These are phyloP conservation scores for Melampsora americana DNA, from an alignment of 1,284 basidiomycete species.

Conservation along the genomic window DNA sequence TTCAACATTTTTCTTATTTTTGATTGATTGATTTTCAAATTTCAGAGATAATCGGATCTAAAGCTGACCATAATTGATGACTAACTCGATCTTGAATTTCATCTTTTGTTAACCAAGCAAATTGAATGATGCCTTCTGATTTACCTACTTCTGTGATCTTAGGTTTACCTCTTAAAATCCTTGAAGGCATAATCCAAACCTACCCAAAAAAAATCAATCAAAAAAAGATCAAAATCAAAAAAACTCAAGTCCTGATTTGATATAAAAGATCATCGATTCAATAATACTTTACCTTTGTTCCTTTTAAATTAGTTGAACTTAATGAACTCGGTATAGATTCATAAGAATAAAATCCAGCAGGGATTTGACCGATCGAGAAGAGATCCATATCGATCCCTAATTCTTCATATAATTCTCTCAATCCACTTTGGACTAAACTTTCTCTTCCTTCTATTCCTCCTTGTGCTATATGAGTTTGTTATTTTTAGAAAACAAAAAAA, in stretches of 20 bases:
- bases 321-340: neutral
- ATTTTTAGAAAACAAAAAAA: too few species aligned
- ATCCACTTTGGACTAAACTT: too few species aligned
- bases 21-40: too few species aligned
- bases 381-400: slow-evolving; percentile 28
- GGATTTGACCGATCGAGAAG: slow-evolving; percentile 26
- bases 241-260: neutral
- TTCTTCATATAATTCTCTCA: slow-evolving; percentile 3
- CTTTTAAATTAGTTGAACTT: neutral
- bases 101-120: slow-evolving; percentile 26
- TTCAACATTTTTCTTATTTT: too few species aligned
- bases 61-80: slow-evolving; percentile 11
- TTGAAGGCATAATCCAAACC: slow-evolving; percentile 35
- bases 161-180: slow-evolving; percentile 28
- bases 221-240: neutral
- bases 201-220: neutral
- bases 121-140: neutral
- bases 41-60: slow-evolving; percentile 12
- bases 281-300: neutral
- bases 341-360: slow-evolving; percentile 16
- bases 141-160: neutral
- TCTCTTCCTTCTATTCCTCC: too few species aligned
- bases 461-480: too few species aligned
- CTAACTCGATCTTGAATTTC: slow-evolving; percentile 22
- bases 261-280: neutral